phyloP scores from a whole-genome alignment of 352 stramenopile genomes.

The Pythium rishiriense region DNA sequence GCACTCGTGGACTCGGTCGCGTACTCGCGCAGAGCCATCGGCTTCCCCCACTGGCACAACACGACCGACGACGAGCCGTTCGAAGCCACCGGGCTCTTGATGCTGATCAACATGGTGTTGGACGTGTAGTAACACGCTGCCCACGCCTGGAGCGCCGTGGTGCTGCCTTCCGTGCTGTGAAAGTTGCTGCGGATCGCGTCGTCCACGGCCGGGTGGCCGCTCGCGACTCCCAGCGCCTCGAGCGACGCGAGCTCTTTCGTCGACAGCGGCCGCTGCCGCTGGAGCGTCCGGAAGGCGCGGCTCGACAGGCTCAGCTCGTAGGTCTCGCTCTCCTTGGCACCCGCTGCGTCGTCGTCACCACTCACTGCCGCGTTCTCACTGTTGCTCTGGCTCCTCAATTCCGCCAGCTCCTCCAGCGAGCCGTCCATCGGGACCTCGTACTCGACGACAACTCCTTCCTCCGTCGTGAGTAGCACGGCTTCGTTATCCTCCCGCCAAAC shows the following conservation, averaged over 20 bases:
- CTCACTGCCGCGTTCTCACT: neutral
- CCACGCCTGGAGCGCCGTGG: constrained; percentile 31
- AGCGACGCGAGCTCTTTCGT: constrained; percentile 53
- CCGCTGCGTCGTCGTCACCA: neutral
- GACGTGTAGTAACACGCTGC: constrained; percentile 41
- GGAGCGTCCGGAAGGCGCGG: constrained; percentile 42
- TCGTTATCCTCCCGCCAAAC: constrained; percentile 70
- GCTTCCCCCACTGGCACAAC: constrained; percentile 33
- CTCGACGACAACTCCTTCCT: constrained; percentile 58
- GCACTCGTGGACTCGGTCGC: constrained; percentile 36
- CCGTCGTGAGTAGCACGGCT: constrained; percentile 68
- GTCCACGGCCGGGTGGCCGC: constrained; percentile 39
- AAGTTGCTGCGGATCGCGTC: constrained; percentile 56
- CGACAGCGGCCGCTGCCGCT: constrained; percentile 50
- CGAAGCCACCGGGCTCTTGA: constrained; percentile 18
- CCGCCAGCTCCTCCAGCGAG: constrained; percentile 26
- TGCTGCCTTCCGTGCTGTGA: constrained; percentile 35
- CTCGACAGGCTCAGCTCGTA: constrained; percentile 53
- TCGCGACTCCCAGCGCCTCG: constrained; percentile 28
- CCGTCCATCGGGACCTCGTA: constrained; percentile 52
- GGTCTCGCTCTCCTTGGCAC: constrained; percentile 37
- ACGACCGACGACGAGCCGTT: constrained; percentile 33
- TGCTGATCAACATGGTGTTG: constrained; percentile 56
- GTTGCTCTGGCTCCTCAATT: constrained; percentile 11
- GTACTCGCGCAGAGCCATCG: constrained; percentile 40